phyloP scores from a whole-genome alignment of 371 early-diverging fungal genomes.

The Actinomucor elegans region DNA sequence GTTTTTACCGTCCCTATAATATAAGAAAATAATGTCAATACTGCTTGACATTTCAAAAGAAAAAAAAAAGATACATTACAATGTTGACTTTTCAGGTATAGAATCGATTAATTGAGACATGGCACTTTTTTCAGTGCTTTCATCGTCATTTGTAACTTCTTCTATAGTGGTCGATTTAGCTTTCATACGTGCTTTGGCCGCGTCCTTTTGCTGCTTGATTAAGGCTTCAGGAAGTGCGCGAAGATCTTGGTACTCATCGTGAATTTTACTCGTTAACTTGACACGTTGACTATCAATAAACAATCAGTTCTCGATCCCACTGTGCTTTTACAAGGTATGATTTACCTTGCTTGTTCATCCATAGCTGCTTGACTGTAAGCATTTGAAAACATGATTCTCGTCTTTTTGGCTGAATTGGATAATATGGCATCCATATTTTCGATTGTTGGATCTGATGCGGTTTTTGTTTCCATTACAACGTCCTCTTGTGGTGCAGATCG shows the following conservation, averaged over 20 bases:
- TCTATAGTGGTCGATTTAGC: constrained; percentile 34
- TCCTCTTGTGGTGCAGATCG: constrained; percentile 25
- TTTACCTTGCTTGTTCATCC: constrained; percentile 59
- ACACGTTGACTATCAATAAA: constrained; percentile 56
- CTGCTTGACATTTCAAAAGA: background rate
- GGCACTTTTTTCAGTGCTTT: constrained; percentile 12
- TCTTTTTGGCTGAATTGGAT: constrained; percentile 53
- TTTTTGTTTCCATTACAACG: constrained; percentile 4
- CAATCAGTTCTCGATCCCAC: no score
- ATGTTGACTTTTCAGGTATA: constrained; percentile 33
- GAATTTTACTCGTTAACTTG: constrained; percentile 73
- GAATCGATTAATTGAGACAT: constrained; percentile 45
- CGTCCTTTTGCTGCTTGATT: constrained; percentile 57
- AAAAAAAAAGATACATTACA: constrained; percentile 11
- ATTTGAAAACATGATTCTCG: constrained; percentile 56
- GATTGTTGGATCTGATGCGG: background rate
- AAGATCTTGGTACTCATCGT: constrained; percentile 71
- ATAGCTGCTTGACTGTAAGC: constrained; percentile 54
- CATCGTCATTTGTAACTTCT: constrained; percentile 33
- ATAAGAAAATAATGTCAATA: no score
- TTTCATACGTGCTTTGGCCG: constrained; percentile 36
- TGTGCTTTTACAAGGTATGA: no score
- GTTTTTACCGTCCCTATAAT: constrained; percentile 23
- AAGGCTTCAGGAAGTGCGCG: constrained; percentile 66
- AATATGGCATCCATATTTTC: constrained; percentile 36